Evolutionary conservation across 1,139 yeast genomes (phyloP), one percentile per base, ranked within the genome.

Genomic region (Suhomyces yuchorum): DNA sequence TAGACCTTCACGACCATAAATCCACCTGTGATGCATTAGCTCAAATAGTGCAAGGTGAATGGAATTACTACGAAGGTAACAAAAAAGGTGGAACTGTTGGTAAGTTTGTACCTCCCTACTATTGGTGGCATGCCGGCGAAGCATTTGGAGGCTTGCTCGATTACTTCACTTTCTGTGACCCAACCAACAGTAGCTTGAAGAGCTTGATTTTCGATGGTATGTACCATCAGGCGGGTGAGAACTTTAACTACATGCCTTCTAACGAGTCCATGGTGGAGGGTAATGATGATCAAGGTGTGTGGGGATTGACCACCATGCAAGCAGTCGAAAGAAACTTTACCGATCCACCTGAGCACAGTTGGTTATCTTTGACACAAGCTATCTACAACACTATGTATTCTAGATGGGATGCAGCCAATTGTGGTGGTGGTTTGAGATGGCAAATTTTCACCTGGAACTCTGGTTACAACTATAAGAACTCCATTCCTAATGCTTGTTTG

Each of bases 371-470:
- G 59, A 82, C 89, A 1, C 92, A 86, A 64, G 92, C 91, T 5
- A 87, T 89, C 17, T 92, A 87, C 73, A 90, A 91, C 65, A 87
- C 96, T 28, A 91, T 92, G 97, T 81, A 89, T 36, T 68, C 80
- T 34, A 80, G 97, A 67, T 92, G 98, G 98, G 97, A 92, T 62
- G 58, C 66, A 8, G 73, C 63, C 3, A 60, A 78, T 47, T 92
- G 98, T 68, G 80, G 78, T 45, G 98, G 98, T 51, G 98, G 98
- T 1, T 76, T 92, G 52, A 80, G 97, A 70, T 92, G 98, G 98
- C 98, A 92, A 71, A 92, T 92, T 63, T 92, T 88, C 73, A 81
- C 87, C 51, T 92, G 96, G 96, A 92, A 92, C 66, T 78, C 91
- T 8, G 98, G 98, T 56, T 92, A 91, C 65, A 87, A 88, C 67